A percentile compares a stretch with the other conserved stretches of the same genome.
Evolutionary conservation across 768 basidiomycete genomes (phyloP).

Genomic region (Solioccasus polychromus): DNA sequence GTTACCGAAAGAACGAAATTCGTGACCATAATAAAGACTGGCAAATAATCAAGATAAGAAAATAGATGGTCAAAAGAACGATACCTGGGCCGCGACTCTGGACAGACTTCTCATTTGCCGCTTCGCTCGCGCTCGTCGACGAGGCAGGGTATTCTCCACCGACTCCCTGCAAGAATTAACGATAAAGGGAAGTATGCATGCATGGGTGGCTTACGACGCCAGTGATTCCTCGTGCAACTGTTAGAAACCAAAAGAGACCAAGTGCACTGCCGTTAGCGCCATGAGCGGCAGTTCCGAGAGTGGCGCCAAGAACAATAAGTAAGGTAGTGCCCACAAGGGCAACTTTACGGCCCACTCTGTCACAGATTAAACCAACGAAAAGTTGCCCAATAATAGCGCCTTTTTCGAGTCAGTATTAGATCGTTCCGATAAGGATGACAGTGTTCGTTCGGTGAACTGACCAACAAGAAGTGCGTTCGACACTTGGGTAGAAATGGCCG

Average conservation of each 20-base stretch:
- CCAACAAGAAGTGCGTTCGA: constrained; percentile 72
- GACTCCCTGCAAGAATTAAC: constrained; percentile 46
- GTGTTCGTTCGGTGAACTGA: constrained; percentile 24
- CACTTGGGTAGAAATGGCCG: constrained; percentile 61
- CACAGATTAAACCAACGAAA: constrained; percentile 65
- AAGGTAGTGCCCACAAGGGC: constrained; percentile 68
- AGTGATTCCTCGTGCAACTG: constrained; percentile 67
- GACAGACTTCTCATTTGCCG: constrained; percentile 67
- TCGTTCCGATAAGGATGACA: background rate
- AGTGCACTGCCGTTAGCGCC: constrained; percentile 51
- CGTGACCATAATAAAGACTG: constrained; percentile 74
- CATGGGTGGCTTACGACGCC: constrained; percentile 46
- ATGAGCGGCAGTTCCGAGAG: constrained; percentile 64
- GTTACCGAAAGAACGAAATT: constrained; percentile 65
- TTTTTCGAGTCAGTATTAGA: constrained; percentile 19
- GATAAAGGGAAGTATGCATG: background rate
- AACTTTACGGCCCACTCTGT: constrained; percentile 71
- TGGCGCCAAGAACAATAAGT: constrained; percentile 68
- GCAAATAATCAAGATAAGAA: constrained; percentile 1
- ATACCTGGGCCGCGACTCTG: constrained; percentile 58
- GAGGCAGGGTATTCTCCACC: constrained; percentile 79
- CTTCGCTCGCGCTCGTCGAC: constrained; percentile 65
- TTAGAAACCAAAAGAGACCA: constrained; percentile 75
- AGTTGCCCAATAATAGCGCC: constrained; percentile 64
- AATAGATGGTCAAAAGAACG: constrained; percentile 3